Percentiles rank a stretch among this genome's conserved stretches.
Conservation (phyloP, 192 early-diverging fungal genomes). For the Coemansia sp. region DNA sequence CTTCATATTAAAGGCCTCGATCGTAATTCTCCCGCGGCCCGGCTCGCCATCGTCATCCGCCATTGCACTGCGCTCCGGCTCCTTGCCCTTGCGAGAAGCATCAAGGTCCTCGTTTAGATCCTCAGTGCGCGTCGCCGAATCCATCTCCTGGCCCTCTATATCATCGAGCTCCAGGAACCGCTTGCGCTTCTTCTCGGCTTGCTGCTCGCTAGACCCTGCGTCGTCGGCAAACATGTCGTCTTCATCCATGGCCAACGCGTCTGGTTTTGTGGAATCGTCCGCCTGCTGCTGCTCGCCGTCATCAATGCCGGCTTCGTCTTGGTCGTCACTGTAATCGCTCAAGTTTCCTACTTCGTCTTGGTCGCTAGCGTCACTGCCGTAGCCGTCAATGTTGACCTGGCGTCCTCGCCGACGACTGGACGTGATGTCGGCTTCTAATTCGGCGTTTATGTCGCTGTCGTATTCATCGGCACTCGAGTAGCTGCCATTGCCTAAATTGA, state of each 20-base stretch:
- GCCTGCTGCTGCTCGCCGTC: not conserved
- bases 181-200: slow-evolving; percentile 26
- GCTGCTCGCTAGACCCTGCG: not conserved
- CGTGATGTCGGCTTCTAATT: slow-evolving; percentile 37
- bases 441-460: slow-evolving; percentile 33
- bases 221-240: slow-evolving; percentile 68
- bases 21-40: slow-evolving; percentile 6
- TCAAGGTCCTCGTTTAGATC: not conserved
- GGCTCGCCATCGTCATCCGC: not conserved
- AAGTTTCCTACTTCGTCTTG: slow-evolving; percentile 40
- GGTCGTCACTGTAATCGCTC: slow-evolving; percentile 37
- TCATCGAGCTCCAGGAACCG: slow-evolving; percentile 60
- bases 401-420: slow-evolving; percentile 15
- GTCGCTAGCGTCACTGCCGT: slow-evolving; percentile 40
- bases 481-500: not conserved
- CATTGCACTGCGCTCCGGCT: not conserved
- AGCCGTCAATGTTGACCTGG: slow-evolving; percentile 26
- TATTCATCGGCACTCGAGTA: slow-evolving; percentile 4
- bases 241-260: slow-evolving; percentile 43
- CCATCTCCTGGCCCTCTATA: slow-evolving; percentile 62
- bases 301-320: slow-evolving; percentile 21
- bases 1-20: slow-evolving; percentile 79
- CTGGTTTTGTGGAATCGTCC: not conserved
- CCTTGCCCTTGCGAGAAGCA: not conserved
- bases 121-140: slow-evolving; percentile 24